Base-by-base conservation (phyloP, 768 basidiomycete genomes). In the Boletellus ananas region DNA sequence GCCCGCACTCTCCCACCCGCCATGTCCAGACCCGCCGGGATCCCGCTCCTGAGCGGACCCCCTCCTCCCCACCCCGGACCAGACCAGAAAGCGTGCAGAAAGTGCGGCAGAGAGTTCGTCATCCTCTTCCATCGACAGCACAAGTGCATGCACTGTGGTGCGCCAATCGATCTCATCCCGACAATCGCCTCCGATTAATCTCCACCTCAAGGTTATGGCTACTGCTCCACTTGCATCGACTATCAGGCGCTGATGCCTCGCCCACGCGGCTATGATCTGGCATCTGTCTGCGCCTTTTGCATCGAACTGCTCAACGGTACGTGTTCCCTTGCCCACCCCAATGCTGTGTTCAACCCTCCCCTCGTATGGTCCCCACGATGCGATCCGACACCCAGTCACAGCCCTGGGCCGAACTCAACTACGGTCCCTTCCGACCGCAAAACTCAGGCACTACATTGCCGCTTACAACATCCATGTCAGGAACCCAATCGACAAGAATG, bases 171-270 rank as follows among this genome's bases (percentile, higher is more conserved):
- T 33, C 13, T 2, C 43, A 34, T 34, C 36, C 9, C 10, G 4
- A 38, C 42, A 17, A 43, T 51, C 23, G 23, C 23, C 43, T 21
- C 45, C 14, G n/a, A 42, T n/a, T 9, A 20, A 10, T 38, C 47
- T 31, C 34, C 33, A 54, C 11, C 1, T 20, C 8, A 17, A 90
- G 88, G 88, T 29, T 86, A 81, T 64, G 67, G 72, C 6, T 90
- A 87, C 61, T 91, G 89, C 61, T 74, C 80, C 34, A 80, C 76
- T 37, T 91, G 89, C 65, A 74, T 81, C 2, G 88, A 90, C 60
- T 89, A 78, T 64, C 84, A 84, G 60, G 89, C 86, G 1, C 73
- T 91, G 35, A 81, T 88, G 81, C 88, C 88, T n/a, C 75, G 85
- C 8, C 39, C 66, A 10, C 76, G 72, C 29, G 88, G 88, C 4